Percentiles rank a stretch among this genome's conserved stretches.
Evolutionary conservation across 2,329 filamentous ascomycete genomes (phyloP).

Genomic region (Alternaria solani): DNA sequence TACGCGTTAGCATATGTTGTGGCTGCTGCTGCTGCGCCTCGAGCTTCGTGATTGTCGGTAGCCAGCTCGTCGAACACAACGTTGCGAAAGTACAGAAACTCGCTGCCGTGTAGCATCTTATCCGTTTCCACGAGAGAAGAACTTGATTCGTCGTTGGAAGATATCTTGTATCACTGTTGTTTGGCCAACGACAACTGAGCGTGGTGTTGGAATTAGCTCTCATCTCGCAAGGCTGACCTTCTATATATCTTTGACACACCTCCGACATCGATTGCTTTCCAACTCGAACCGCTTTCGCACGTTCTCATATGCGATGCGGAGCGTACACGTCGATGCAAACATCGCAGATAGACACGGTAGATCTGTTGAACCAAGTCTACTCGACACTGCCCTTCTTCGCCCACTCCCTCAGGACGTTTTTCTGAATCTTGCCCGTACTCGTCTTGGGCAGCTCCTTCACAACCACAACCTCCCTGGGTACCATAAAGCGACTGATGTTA

Average conservation of each 20-base stretch:
- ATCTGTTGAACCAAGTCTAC: neutral
- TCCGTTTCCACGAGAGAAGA: neutral
- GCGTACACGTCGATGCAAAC: neutral
- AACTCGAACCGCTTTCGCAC: neutral
- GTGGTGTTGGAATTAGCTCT: neutral
- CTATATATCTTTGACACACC: neutral
- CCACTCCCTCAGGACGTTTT: slow-evolving; percentile 91
- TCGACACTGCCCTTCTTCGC: slow-evolving; percentile 62
- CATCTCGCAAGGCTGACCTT: neutral
- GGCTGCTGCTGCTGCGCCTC: neutral
- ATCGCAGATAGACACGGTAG: neutral
- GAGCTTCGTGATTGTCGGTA: neutral
- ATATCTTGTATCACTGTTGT: neutral
- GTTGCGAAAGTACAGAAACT: neutral
- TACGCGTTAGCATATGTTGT: neutral
- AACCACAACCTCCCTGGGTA: slow-evolving; percentile 75
- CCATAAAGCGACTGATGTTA: slow-evolving; percentile 90
- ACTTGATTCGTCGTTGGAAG: neutral
- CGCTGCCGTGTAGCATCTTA: neutral
- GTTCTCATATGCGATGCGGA: neutral
- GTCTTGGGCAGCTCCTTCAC: slow-evolving; percentile 94
- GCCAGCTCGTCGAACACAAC: neutral
- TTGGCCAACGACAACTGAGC: neutral
- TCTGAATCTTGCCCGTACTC: slow-evolving; percentile 94
- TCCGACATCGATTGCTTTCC: neutral